phyloP scores from a whole-genome alignment of 2,329 filamentous ascomycete genomes.

The Alternaria angustiovoidea region DNA sequence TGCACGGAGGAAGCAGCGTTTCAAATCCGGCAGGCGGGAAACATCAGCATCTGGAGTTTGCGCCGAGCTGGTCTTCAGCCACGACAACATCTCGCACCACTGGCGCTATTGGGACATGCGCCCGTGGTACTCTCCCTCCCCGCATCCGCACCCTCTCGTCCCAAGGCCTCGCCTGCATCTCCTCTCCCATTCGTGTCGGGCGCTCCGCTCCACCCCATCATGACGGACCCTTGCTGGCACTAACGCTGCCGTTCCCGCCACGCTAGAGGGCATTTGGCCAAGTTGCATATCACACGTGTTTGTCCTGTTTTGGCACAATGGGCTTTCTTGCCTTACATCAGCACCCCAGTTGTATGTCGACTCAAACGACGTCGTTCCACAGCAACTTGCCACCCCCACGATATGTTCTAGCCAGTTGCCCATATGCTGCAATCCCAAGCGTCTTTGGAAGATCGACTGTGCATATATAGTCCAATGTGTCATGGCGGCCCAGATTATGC shows the following conservation, averaged over 20 bases:
- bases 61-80: neutral
- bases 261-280: neutral
- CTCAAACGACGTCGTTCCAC: neutral
- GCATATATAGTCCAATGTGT: neutral
- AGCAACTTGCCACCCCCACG: constrained; percentile 1
- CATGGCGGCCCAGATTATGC: neutral
- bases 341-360: neutral
- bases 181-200: constrained; percentile 9
- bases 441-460: neutral
- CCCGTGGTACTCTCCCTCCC: neutral
- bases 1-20: constrained; percentile 18
- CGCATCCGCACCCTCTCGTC: neutral
- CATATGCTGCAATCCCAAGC: neutral
- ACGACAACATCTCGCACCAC: neutral
- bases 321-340: neutral
- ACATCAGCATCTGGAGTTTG: neutral
- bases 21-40: constrained; percentile 16
- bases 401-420: neutral
- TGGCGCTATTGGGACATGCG: neutral
- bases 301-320: constrained; percentile 3
- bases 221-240: constrained; percentile 7
- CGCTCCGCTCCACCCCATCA: constrained; percentile 8
- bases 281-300: constrained; percentile 7
- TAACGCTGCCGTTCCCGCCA: constrained; percentile 20
- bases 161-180: neutral